Base-by-base conservation (phyloP, 805 yeast species). In the Cyberlindnera xylosilytica region DNA sequence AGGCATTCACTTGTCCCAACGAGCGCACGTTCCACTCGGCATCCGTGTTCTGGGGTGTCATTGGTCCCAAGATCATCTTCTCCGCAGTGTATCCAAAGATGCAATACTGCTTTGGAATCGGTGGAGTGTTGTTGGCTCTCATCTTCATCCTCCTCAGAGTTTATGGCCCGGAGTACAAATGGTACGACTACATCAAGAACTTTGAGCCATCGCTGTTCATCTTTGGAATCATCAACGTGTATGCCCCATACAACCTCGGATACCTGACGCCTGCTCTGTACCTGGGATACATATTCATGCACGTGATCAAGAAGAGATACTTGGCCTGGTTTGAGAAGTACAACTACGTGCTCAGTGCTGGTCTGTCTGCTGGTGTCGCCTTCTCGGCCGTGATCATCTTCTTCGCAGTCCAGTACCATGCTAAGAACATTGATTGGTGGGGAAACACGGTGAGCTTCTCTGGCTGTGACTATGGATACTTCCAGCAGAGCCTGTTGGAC, bases 301-400 rank as follows among this genome's bases (percentile, higher is more conserved):
- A 71, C 54, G 60, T 65, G 50, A 37, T 51, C 42, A 49, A 38
- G 28, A 49, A 52, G 72, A 74, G 51, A 63, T 66, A 45, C 64
- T 68, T 51, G 74, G 74, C 58, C 56, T 70, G 36, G 85, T 83
- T 85, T 68, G 64, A 63, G 34, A 69, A 69, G 60, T 73, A 70
- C 57, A 69, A 62, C 54, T 73, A 68, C 47, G 70, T 81, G 17
- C 60, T 82, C 38, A 66, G 81, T 19, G 73, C 82, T 39, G 83
- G 76, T 2, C 62, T 81, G 20, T 62, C 72, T 7, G 77, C 84
- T 1, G 87, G 85, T n/a, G 74, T 79, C 17, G 86, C 85, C 2
- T 70, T 80, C 48, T 66, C 80, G 44, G 61, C 81, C 4, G 45
- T 63, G 12, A 52, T 60, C 43, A 73, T 80, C 29, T 82, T 82